phyloP scores from a whole-genome alignment of 805 yeast genomes.

The Sungouiozyma intestinalis region DNA sequence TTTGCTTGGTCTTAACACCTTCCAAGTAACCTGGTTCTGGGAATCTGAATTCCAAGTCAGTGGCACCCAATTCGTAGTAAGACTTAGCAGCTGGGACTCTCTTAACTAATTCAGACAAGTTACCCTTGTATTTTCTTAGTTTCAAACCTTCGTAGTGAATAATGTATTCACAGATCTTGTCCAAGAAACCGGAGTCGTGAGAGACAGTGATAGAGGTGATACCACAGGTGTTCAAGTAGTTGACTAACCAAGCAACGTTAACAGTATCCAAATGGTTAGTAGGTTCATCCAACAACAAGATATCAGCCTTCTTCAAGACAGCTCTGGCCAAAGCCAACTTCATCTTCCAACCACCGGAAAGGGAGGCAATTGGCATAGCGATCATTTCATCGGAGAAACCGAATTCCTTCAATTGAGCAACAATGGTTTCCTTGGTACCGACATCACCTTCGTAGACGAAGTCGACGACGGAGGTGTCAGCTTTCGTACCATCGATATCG shows the following conservation, averaged over 20 bases:
- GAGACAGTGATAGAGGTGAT: conserved; percentile 97
- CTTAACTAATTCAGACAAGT: conserved; percentile 96
- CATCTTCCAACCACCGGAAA: conserved; percentile 99
- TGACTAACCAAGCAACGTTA: conserved; percentile 98
- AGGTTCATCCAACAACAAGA: conserved; percentile 97
- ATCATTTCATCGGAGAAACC: conserved; percentile 91
- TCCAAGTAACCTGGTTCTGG: conserved; percentile 99
- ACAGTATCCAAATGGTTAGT: conserved; percentile 99
- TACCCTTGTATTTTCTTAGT: conserved; percentile 99
- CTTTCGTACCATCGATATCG: conserved; percentile 97
- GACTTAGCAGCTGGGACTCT: conserved; percentile 98
- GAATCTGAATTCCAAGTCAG: conserved; percentile 93
- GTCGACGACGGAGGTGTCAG: conserved; percentile 88
- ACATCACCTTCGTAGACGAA: conserved; percentile 73
- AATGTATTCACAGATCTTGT: conserved; percentile 93
- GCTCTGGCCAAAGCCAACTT: conserved; percentile 99
- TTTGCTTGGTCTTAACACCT: conserved; percentile 99
- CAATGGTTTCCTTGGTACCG: conserved; percentile 64
- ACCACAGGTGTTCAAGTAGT: conserved; percentile 98
- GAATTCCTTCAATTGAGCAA: conserved; percentile 75
- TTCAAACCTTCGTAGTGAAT: conserved; percentile 99
- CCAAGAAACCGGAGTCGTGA: conserved; percentile 99
- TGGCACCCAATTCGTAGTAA: conserved; percentile 97
- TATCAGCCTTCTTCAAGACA: conserved; percentile 96
- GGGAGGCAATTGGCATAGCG: conserved; percentile 84